Conservation (phyloP, 202 grass and related monocot genomes). For the Tripidium arundinaceum region DNA sequence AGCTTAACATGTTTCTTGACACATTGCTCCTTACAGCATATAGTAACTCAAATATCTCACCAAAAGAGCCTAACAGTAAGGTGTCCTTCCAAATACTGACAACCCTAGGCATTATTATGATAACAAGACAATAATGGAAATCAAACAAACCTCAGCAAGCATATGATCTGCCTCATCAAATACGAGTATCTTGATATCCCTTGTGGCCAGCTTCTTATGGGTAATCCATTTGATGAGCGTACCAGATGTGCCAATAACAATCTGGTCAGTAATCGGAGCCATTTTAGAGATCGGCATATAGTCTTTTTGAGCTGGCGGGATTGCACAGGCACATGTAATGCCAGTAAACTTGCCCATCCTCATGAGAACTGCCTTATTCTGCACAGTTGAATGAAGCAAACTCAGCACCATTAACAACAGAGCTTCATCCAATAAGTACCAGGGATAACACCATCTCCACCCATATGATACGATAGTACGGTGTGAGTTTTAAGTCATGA, state of each 20-base stretch:
- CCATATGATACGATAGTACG: no score
- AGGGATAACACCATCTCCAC: no score
- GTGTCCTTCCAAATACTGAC: no score
- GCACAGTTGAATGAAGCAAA: slow-evolving; percentile 35
- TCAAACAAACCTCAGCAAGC: slow-evolving; percentile 72
- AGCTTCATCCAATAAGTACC: no score
- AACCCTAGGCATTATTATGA: background rate
- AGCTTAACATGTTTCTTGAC: background rate
- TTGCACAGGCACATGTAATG: slow-evolving; percentile 79
- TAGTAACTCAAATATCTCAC: no score
- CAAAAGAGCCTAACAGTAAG: no score
- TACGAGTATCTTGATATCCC: slow-evolving; percentile 73
- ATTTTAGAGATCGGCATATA: slow-evolving; percentile 58
- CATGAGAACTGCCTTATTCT: slow-evolving; percentile 81
- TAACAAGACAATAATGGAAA: background rate
- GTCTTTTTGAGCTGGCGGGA: slow-evolving; percentile 55
- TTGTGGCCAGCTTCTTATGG: slow-evolving; percentile 61
- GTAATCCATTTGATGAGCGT: slow-evolving; percentile 89
- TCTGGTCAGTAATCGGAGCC: slow-evolving; percentile 61
- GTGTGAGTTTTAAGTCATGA: no score
- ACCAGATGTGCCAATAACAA: slow-evolving; percentile 94
- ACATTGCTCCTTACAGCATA: background rate
- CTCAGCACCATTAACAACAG: background rate
- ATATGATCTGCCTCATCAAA: slow-evolving; percentile 96
- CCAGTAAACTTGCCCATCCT: slow-evolving; percentile 91